These are phyloP conservation scores for Abeoforma whisleri DNA, from an alignment of 78 protist genomes.

Conservation along the genomic window DNA sequence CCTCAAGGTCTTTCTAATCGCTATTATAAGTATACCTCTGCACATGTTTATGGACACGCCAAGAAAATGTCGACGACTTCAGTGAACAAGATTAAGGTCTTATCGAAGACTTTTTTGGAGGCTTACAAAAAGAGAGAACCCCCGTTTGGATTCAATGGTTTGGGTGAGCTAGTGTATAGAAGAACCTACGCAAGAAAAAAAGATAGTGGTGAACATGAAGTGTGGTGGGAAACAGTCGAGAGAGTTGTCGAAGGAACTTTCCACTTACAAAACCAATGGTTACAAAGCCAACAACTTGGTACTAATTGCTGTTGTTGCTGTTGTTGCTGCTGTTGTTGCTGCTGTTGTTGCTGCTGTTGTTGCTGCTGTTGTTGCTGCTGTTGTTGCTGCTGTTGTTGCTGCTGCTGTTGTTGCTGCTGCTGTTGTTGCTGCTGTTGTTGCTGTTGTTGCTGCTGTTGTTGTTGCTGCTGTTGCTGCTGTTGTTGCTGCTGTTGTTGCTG, in stretches of 20 bases:
- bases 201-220: slow-evolving; percentile 56
- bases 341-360: not conserved
- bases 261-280: slow-evolving; percentile 64
- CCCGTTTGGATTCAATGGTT: slow-evolving; percentile 66
- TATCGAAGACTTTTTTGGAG: slow-evolving; percentile 21
- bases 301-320: slow-evolving; percentile 51
- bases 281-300: slow-evolving; percentile 52
- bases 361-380: too few species aligned
- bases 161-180: slow-evolving; percentile 74
- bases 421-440: slow-evolving; percentile 51
- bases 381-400: too few species aligned
- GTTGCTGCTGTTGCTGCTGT: not conserved
- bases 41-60: not conserved
- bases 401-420: too few species aligned
- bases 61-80: too few species aligned
- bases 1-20: not conserved
- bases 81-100: too few species aligned
- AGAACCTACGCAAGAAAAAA: slow-evolving; percentile 69
- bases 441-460: not conserved
- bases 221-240: slow-evolving; percentile 65
- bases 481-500: not conserved
- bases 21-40: not conserved
- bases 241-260: slow-evolving; percentile 78
- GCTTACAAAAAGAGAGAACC: not conserved
- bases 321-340: not conserved